Conservation (phyloP, 495 filamentous ascomycete species). For the Penicillium turbatum region DNA sequence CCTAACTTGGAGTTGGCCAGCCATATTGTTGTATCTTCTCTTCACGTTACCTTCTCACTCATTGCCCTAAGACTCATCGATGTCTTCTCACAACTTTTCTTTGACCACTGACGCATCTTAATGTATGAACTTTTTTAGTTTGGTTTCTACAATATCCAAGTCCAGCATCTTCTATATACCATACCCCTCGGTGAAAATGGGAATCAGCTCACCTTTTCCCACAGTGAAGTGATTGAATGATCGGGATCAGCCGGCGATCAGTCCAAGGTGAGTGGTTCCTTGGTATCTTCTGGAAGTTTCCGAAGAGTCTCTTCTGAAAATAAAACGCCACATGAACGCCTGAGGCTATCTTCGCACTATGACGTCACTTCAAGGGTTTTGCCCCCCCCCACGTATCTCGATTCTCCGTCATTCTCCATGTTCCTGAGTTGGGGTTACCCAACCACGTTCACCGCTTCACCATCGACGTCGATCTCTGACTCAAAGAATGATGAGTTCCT, state of each 20-base stretch:
- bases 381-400: background rate
- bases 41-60: no score
- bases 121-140: background rate
- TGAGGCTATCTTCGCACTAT: background rate
- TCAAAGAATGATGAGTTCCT: background rate
- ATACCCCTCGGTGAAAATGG: background rate
- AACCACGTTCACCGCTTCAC: background rate
- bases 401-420: background rate
- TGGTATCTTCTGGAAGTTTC: background rate
- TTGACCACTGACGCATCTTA: no score
- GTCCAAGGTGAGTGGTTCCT: background rate
- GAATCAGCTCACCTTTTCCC: no score
- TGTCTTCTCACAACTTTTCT: no score
- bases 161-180: background rate
- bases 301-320: background rate
- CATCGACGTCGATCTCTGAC: background rate
- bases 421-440: background rate
- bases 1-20: no score
- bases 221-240: no score
- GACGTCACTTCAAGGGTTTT: background rate
- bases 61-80: no score
- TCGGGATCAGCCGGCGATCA: background rate
- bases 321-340: background rate
- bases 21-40: no score
- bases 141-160: no score